These are phyloP conservation scores for Euryodendron excelsum DNA, from an alignment of 148 eudicot genomes.

Conservation along the genomic window DNA sequence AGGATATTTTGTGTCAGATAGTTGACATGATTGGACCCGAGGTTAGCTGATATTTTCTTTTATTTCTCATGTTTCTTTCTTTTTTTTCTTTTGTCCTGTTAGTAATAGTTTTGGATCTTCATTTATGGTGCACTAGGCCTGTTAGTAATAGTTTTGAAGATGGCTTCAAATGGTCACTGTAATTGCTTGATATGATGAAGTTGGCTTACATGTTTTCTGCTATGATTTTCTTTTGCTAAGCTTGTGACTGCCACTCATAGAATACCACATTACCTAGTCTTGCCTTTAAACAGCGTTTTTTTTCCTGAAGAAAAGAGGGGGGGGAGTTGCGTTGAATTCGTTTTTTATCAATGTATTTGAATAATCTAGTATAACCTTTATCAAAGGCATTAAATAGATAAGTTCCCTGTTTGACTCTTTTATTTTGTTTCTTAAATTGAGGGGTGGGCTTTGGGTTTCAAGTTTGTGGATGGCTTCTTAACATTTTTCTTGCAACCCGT, in stretches of 20 bases:
- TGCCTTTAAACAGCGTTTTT: background rate
- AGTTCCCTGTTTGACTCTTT: background rate
- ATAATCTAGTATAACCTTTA: background rate
- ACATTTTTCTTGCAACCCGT: background rate
- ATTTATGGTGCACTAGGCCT: background rate
- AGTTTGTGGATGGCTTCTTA: background rate
- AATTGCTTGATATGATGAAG: background rate
- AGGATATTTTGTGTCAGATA: constrained; percentile 95
- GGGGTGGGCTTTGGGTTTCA: background rate
- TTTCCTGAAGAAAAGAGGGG: background rate
- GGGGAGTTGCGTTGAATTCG: background rate
- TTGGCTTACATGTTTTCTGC: background rate
- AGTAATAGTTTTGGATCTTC: background rate
- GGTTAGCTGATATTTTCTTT: constrained; percentile 36
- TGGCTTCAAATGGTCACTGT: background rate
- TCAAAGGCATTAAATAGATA: background rate
- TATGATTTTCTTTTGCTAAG: background rate
- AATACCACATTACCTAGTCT: background rate
- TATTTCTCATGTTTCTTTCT: background rate
- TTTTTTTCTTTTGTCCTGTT: background rate
- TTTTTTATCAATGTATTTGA: background rate
- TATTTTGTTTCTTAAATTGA: background rate
- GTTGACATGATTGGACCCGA: constrained; percentile 92
- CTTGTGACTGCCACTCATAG: background rate
- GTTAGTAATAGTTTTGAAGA: constrained; percentile 6